Base-by-base conservation (phyloP, 1,139 yeast genomes). In the Chernovozyma sophiae-reginae region DNA sequence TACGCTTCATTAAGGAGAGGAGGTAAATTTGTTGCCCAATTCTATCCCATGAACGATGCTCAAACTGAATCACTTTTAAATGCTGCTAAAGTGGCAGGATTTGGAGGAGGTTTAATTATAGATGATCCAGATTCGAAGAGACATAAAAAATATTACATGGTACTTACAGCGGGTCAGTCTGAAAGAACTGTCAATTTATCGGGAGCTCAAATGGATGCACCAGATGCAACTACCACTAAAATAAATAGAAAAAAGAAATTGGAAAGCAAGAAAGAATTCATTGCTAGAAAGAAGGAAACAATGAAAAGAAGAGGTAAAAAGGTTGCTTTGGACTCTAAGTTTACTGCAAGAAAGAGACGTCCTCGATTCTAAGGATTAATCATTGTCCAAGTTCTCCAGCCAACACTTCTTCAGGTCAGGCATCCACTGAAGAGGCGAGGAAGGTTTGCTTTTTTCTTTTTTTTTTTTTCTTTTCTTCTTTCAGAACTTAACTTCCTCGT, bases 11-110 rank as follows among this genome's bases (percentile, higher is more conserved):
- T 92, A 58, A 83, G 77, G 56, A 77, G 96, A 56, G 98, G 98
- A 29, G 99, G 98, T 4, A 92, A 92, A 59, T 95, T 90, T 47
- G 96, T 86, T 16, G 96, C 96, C 26, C 99, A 92, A 61, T 92
- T 92, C 58, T 92, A 92, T 60, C 99, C 99, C 10, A 80, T 82
- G 59, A 85, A 87, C 57, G 96, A 92, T 47, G 74, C 72, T 30
- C 97, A 92, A 60, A 79, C 83, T 7, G 85, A 86, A 40, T 73
- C 78, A 34, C 87, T 92, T 30, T 66, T 86, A 42, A 72, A 73
- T 25, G 87, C 96, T 15, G 97, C 98, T 4, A 90, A 89, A 58
- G 81, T 86, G 4, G 86, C 97, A 0, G 99, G 99, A 2, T 92
- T 92, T 58, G 94, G 89, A 37, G 97, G 98, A 52, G 99, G 99